These are phyloP conservation scores for Gracilaria gracilis DNA, from an alignment of 23 red algal genomes.

Conservation along the genomic window DNA sequence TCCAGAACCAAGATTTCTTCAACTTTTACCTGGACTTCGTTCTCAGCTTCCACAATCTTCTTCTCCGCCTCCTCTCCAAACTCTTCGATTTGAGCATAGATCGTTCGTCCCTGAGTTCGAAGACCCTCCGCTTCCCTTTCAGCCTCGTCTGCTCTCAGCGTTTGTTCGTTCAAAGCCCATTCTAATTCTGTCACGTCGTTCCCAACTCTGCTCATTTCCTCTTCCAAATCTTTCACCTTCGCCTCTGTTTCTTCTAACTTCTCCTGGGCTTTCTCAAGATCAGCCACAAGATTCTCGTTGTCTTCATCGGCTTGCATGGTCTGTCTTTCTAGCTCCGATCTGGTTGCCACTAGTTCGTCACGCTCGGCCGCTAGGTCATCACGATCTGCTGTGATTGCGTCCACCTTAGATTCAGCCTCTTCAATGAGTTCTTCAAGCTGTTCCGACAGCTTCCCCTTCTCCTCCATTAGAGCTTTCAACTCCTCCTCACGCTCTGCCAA, in stretches of 20 bases:
- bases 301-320: constrained; percentile 49
- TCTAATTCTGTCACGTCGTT: constrained; percentile 52
- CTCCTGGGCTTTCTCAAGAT: constrained; percentile 39
- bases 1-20: constrained; percentile 55
- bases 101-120: constrained; percentile 48
- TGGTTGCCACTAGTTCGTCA: constrained; percentile 39
- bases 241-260: constrained; percentile 35
- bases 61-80: constrained; percentile 64
- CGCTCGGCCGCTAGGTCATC: constrained; percentile 21
- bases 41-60: constrained; percentile 46
- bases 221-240: constrained; percentile 42
- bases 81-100: constrained; percentile 68
- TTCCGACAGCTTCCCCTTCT: not conserved
- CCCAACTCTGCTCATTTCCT: constrained; percentile 30
- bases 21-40: constrained; percentile 47
- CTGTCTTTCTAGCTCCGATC: constrained; percentile 33
- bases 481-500: constrained; percentile 28
- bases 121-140: constrained; percentile 55
- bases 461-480: not conserved
- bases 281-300: constrained; percentile 19
- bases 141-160: constrained; percentile 60
- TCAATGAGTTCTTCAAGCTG: constrained; percentile 2
- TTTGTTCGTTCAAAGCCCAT: constrained; percentile 66
- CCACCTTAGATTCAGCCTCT: constrained; percentile 17
- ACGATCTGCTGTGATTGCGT: not conserved